Evolutionary conservation across 768 basidiomycete genomes (phyloP).

Genomic region (Krasilnikovozyma curviuscula): DNA sequence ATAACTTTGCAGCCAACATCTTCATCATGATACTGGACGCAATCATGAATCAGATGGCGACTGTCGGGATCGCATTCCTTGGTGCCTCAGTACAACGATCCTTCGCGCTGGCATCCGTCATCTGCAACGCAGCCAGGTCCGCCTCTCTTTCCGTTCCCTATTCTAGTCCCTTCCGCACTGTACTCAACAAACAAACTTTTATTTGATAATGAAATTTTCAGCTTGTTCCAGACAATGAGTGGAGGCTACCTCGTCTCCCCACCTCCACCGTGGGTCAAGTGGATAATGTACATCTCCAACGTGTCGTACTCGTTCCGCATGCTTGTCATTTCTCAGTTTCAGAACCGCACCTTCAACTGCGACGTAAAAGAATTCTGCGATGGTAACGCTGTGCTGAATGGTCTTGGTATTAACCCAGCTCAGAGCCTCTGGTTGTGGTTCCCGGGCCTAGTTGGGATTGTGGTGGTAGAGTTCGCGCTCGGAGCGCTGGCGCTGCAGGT

Average conservation of each 20-base stretch:
- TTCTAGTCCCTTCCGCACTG: too few relatives aligned
- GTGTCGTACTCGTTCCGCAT: conserved; percentile 21
- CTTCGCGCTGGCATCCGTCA: too few relatives aligned
- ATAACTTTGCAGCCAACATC: conserved; percentile 27
- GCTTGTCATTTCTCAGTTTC: conserved; percentile 29
- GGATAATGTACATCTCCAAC: conserved; percentile 30
- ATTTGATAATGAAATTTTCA: too few relatives aligned
- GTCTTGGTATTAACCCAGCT: conserved; percentile 28
- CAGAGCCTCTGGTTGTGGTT: neutral
- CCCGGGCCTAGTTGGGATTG: conserved; percentile 17
- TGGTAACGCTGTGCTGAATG: conserved; percentile 29
- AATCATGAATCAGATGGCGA: conserved; percentile 17
- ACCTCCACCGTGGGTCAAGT: conserved; percentile 26
- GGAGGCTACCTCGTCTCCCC: conserved; percentile 13
- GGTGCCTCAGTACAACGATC: conserved; percentile 12
- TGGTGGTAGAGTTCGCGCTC: conserved; percentile 21
- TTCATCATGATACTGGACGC: conserved; percentile 27
- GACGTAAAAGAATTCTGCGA: conserved; percentile 21
- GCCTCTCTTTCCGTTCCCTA: too few relatives aligned
- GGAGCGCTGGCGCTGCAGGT: conserved; percentile 22
- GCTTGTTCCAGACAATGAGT: conserved; percentile 5
- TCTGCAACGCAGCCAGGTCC: too few relatives aligned
- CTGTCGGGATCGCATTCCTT: neutral
- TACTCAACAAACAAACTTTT: too few relatives aligned
- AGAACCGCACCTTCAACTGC: conserved; percentile 24